Conservation (phyloP, 2,329 filamentous ascomycete genomes). For the Chaetomium sp. region DNA sequence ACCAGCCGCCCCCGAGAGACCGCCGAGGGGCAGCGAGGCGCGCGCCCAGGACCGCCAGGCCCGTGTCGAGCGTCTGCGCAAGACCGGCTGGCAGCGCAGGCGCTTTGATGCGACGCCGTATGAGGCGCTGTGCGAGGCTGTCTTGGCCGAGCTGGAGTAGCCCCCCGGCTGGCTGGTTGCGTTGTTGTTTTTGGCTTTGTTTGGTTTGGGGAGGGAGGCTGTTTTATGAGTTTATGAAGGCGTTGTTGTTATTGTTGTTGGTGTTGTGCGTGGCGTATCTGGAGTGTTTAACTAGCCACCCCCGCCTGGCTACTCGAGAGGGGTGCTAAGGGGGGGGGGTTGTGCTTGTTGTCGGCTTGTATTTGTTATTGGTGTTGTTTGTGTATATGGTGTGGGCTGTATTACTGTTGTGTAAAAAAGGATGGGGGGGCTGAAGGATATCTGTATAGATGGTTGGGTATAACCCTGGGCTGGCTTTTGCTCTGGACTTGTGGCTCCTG, state of each 20-base stretch:
- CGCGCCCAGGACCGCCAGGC: slow-evolving; percentile 49
- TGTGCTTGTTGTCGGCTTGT: background rate
- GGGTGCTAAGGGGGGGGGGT: background rate
- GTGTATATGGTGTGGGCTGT: background rate
- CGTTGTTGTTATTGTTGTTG: background rate
- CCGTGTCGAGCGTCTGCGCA: slow-evolving; percentile 57
- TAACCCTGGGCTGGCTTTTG: background rate
- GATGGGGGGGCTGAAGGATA: no score
- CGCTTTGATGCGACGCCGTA: slow-evolving; percentile 58
- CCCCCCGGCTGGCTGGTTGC: background rate
- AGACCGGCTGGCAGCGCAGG: slow-evolving; percentile 57
- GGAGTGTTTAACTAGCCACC: no score
- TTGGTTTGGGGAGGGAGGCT: background rate
- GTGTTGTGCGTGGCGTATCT: background rate
- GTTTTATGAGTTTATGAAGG: background rate
- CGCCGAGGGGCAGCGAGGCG: slow-evolving; percentile 39
- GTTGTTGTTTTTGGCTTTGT: background rate
- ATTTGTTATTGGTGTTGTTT: background rate
- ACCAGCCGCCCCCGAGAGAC: slow-evolving; percentile 17
- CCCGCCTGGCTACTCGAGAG: background rate
- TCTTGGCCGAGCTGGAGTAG: slow-evolving; percentile 52
- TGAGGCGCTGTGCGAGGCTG: slow-evolving; percentile 54
- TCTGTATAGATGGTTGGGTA: background rate
- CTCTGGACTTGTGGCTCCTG: background rate
- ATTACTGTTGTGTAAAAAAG: background rate